Evolutionary conservation across 768 basidiomycete genomes (phyloP), one percentile per base, ranked within the genome.

Genomic region (Pisolithus marmoratus): DNA sequence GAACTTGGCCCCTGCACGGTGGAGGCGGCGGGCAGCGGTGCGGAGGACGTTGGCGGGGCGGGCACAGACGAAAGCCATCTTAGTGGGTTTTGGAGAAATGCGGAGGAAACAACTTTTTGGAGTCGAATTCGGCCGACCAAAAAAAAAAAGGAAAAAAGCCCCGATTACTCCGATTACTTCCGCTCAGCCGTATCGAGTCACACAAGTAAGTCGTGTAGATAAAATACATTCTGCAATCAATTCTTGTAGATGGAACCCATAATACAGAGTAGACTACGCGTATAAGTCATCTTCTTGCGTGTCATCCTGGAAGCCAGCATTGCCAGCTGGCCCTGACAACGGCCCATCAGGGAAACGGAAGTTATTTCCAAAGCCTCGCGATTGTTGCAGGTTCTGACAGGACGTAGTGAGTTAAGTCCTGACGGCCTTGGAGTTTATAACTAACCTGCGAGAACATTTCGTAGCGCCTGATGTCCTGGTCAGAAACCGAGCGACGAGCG

Each of bases 321-420:
- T 92, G 47, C 82, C 80, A n/a, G 77, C 68, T 8, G 76, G 71
- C 11, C 70, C 69, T 20, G 62, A 63, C 44, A 64, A 59, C 37
- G 71, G 61, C 15, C 63, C 67, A 60, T 94, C 94, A 27, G 96
- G 96, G 93, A 99, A 99, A 78, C 91, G 94, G 85, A 99, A 99
- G 69, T 83, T 87, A 73, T 86, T 87, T 45, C 95, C 94, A 65
- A 96, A 94, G 42, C 86, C 87, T 65, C 92, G 85, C 54, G 89
- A 90, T 70, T 93, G 92, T 72, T 91, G 90, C 54, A 93, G 73
- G 69, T 91, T 92, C 86, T 90, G 59, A 40, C n/a, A 56, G 41
- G 53, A 38, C 48, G 50, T 14, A 17, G 56, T 12, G 50, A n/a
- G 38, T 56, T 26, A 54, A 52, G 19, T 17, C 19, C 5, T 8